Conservation (phyloP, 2,329 filamentous ascomycete genomes). For the Pezicula rhizophila region DNA sequence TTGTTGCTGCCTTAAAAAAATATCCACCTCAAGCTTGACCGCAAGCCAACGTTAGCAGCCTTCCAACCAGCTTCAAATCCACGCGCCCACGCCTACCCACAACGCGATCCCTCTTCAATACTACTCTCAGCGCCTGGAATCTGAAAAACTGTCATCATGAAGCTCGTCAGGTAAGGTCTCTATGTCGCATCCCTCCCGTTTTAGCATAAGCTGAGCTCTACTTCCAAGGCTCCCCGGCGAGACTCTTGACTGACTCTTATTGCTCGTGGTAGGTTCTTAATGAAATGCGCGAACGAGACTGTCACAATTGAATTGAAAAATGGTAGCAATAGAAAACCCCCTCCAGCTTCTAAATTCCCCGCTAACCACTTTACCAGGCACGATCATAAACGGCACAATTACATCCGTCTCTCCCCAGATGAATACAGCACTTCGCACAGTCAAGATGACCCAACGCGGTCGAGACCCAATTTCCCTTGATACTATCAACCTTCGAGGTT, state of each 20-base stretch:
- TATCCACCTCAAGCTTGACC: too few relatives aligned
- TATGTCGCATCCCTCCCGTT: conserved; percentile 18
- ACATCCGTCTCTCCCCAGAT: conserved; percentile 95
- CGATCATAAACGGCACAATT: conserved; percentile 94
- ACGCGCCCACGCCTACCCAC: conserved; percentile 5
- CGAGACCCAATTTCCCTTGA: conserved; percentile 85
- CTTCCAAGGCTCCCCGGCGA: conserved; percentile 32
- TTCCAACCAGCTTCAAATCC: background rate
- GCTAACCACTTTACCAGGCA: conserved; percentile 49
- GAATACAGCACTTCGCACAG: conserved; percentile 92
- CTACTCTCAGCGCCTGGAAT: background rate
- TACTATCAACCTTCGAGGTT: conserved; percentile 94
- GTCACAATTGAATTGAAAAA: conserved; percentile 98
- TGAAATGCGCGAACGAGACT: conserved; percentile 99
- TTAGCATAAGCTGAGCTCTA: conserved; percentile 40
- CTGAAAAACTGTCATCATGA: conserved; percentile 59
- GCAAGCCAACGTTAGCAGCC: background rate
- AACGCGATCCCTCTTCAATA: background rate
- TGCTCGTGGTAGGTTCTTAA: conserved; percentile 68
- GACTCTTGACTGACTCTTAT: conserved; percentile 29
- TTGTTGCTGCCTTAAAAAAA: too few relatives aligned
- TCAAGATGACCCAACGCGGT: conserved; percentile 91
- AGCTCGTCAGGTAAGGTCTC: conserved; percentile 81
- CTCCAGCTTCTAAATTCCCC: background rate
- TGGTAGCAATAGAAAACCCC: conserved; percentile 48